Evolutionary conservation across 2,329 filamentous ascomycete genomes (phyloP), one percentile per base, ranked within the genome.

Genomic region (Zasmidium cellare): DNA sequence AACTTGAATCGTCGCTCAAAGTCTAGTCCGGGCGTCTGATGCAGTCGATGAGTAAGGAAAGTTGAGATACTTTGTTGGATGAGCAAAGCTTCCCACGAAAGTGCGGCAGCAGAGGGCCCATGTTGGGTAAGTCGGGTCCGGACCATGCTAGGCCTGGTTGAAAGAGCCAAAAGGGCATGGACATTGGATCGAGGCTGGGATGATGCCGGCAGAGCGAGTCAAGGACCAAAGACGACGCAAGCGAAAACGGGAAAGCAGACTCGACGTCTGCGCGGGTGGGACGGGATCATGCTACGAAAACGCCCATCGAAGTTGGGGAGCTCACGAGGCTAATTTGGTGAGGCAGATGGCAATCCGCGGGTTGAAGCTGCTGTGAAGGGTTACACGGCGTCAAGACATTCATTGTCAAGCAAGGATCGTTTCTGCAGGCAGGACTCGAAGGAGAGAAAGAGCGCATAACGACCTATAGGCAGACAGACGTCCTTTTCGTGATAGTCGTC

Each of bases 401-500:
- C 51, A 41, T 53, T 53, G 51, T 46, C 51, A 53, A 53, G 51
- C 38, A 53, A 53, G 51, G 51, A 51, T 14, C 11, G 35, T 14
- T 9, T 41, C 35, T n/a, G 35, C 35, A 41, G 12, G 16, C 16
- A 14, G 35, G 6, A 14, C 35, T 41, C 35, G 35, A 41, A 9
- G 35, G n/a, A 18, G 35, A n/a, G 7, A 14, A 14, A 14, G 35
- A 41, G 35, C 35, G 35, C 35, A n/a, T 41, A 5, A 18, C 16
- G 35, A 18, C 35, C 35, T 41, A 41, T 41, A 41, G 16, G n/a
- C 11, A 9, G 35, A 41, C 7, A 18, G 35, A 14, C 7, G 3
- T 14, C n/a, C 16, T 41, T 41, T 41, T 41, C 35, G 35, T 41
- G 35, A 41, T 41, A 41, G 35, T 41, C 35, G 35, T 41, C 16